phyloP scores from a whole-genome alignment of 2,329 filamentous ascomycete species.

The Epichloe glyceriae region DNA sequence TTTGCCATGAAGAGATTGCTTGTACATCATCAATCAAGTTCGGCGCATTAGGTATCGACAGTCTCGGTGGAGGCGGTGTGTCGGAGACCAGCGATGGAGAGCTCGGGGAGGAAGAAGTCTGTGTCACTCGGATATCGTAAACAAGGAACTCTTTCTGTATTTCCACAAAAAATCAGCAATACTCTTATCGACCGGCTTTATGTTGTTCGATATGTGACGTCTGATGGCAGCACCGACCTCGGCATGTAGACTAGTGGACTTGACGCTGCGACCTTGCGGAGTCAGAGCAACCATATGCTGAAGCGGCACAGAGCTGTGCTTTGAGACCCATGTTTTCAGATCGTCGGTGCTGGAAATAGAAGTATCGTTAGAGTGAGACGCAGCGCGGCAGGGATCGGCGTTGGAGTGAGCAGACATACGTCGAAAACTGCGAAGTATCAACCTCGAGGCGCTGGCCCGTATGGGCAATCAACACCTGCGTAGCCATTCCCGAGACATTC shows the following conservation, averaged over 20 bases:
- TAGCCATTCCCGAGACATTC: slow-evolving; percentile 60
- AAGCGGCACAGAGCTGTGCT: slow-evolving; percentile 57
- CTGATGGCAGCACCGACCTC: slow-evolving; percentile 46
- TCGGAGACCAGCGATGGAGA: slow-evolving; percentile 33
- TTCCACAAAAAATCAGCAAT: not conserved
- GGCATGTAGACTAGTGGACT: slow-evolving; percentile 62
- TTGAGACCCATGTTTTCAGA: slow-evolving; percentile 68
- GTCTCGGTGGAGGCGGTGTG: slow-evolving; percentile 38
- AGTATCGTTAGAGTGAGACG: not conserved
- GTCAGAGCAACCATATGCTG: slow-evolving; percentile 83
- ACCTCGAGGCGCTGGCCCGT: slow-evolving; percentile 75
- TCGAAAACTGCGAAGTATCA: slow-evolving; percentile 62
- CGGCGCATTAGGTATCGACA: slow-evolving; percentile 54
- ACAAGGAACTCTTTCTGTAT: slow-evolving; percentile 74
- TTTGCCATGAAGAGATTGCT: slow-evolving; percentile 76
- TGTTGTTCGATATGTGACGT: not conserved
- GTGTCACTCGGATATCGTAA: slow-evolving; percentile 70
- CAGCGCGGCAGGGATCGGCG: not conserved
- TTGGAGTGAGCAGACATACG: slow-evolving; percentile 34
- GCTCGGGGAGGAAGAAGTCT: slow-evolving; percentile 36
- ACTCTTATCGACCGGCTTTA: not conserved
- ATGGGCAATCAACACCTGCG: slow-evolving; percentile 84
- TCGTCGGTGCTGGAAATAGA: slow-evolving; percentile 55
- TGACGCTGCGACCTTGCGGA: slow-evolving; percentile 69
- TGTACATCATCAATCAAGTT: slow-evolving; percentile 71